Percentiles rank a stretch among this genome's conserved stretches.
Evolutionary conservation across 345 rosid genomes (phyloP).

Genomic region (Turritis glabra): DNA sequence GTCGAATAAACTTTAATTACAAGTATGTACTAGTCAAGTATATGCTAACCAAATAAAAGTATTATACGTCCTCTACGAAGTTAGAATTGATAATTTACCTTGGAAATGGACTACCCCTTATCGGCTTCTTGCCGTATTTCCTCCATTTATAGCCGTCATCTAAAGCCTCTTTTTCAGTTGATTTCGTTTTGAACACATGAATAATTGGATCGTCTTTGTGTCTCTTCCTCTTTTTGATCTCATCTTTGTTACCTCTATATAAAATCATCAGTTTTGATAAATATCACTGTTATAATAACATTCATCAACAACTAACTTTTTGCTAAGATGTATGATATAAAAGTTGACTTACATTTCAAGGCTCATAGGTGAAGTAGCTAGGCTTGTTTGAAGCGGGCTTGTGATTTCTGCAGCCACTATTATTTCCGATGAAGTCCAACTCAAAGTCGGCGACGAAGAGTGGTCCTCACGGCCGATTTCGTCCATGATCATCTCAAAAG

Average conservation of each 20-base stretch:
- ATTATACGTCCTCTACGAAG: not conserved
- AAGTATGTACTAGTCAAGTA: not conserved
- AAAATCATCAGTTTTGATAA: not conserved
- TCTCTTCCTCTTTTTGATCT: slow-evolving; percentile 36
- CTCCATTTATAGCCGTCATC: slow-evolving; percentile 56
- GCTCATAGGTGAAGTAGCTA: slow-evolving; percentile 27
- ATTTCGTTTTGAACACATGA: slow-evolving; percentile 37
- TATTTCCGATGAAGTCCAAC: slow-evolving; percentile 36
- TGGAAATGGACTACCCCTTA: slow-evolving; percentile 44
- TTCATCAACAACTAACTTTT: slow-evolving; percentile 1
- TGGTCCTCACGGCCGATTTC: slow-evolving; percentile 27
- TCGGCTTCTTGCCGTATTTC: slow-evolving; percentile 53
- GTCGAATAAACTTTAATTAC: not conserved
- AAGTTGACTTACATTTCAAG: slow-evolving; percentile 27
- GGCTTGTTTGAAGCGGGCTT: slow-evolving; percentile 29
- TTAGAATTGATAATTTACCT: slow-evolving; percentile 37
- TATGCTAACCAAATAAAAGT: not conserved
- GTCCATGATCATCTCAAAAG: slow-evolving; percentile 28
- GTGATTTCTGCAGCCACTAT: slow-evolving; percentile 29
- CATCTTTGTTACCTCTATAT: slow-evolving; percentile 29
- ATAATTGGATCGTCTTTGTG: slow-evolving; percentile 5
- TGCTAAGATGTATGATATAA: not conserved
- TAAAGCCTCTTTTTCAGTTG: not conserved
- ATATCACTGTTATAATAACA: not conserved
- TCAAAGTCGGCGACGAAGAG: slow-evolving; percentile 28